phyloP scores from a whole-genome alignment of 2,329 filamentous ascomycete species.

The Phaeosphaeriaceae sp. region DNA sequence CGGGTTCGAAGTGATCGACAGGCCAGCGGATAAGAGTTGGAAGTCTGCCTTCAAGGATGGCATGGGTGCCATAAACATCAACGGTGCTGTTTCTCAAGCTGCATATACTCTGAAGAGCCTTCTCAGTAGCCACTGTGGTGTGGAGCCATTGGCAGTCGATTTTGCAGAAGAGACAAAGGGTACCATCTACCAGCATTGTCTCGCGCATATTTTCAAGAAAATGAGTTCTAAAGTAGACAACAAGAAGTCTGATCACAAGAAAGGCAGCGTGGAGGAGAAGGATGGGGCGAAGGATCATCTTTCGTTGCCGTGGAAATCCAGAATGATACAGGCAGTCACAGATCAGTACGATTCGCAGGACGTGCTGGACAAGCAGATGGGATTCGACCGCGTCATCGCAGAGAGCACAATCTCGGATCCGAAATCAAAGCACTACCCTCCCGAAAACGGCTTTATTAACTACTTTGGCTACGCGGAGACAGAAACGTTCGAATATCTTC shows the following conservation, averaged over 20 bases:
- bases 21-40: constrained; percentile 6
- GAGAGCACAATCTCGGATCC: constrained; percentile 19
- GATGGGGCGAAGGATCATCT: constrained; percentile 2
- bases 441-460: constrained; percentile 20
- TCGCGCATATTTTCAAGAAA: constrained; percentile 17
- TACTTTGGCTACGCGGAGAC: constrained; percentile 24
- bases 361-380: constrained; percentile 21
- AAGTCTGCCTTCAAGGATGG: constrained; percentile 17
- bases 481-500: constrained; percentile 20
- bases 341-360: constrained; percentile 25
- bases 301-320: constrained; percentile 12
- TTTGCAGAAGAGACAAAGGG: constrained; percentile 23
- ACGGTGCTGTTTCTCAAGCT: constrained; percentile 23
- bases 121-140: constrained; percentile 23
- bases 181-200: constrained; percentile 19
- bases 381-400: constrained; percentile 15
- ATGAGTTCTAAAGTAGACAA: constrained; percentile 3
- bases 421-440: constrained; percentile 21
- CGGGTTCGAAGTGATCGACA: constrained; percentile 5
- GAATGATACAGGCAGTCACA: constrained; percentile 19
- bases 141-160: constrained; percentile 23
- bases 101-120: constrained; percentile 24
- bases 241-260: not conserved
- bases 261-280: not conserved
- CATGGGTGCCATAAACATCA: constrained; percentile 20